Evolutionary conservation across 1,284 basidiomycete species (phyloP).

Genomic region (Apiotrichum gracile): DNA sequence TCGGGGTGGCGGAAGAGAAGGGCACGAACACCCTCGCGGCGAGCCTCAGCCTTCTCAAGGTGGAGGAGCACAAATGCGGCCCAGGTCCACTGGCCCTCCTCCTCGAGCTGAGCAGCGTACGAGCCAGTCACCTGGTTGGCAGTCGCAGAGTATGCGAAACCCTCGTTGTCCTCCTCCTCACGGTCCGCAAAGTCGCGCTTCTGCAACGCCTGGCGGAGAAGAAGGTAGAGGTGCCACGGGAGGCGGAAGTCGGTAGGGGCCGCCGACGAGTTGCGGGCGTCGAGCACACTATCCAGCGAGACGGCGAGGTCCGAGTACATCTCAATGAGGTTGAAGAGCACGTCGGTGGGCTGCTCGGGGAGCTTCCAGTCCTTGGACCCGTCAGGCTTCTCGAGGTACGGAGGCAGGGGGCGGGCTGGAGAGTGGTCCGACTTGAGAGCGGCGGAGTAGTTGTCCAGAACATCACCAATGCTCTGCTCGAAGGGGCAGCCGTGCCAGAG

Average conservation of each 20-base stretch:
- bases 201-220: slow-evolving; percentile 75
- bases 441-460: slow-evolving; percentile 63
- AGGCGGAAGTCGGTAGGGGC: slow-evolving; percentile 74
- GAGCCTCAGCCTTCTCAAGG: slow-evolving; percentile 67
- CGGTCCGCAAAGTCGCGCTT: slow-evolving; percentile 82
- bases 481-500: slow-evolving; percentile 81
- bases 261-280: slow-evolving; percentile 67
- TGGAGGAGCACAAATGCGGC: slow-evolving; percentile 86
- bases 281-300: slow-evolving; percentile 51
- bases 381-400: slow-evolving; percentile 54
- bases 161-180: slow-evolving; percentile 53
- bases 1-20: slow-evolving; percentile 69
- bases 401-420: slow-evolving; percentile 60
- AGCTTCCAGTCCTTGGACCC: slow-evolving; percentile 43
- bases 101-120: slow-evolving; percentile 84
- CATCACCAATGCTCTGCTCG: slow-evolving; percentile 65
- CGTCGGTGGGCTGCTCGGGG: slow-evolving; percentile 53
- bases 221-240: slow-evolving; percentile 88
- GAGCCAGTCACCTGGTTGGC: slow-evolving; percentile 76
- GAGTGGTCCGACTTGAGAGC: slow-evolving; percentile 48
- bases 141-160: slow-evolving; percentile 60
- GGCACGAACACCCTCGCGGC: slow-evolving; percentile 73
- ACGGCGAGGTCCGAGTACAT: slow-evolving; percentile 57
- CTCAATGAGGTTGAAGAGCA: slow-evolving; percentile 75
- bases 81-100: slow-evolving; percentile 72